These are phyloP conservation scores for Achaetomium macrosporum DNA, from an alignment of 2,329 filamentous ascomycete species.

Conservation along the genomic window DNA sequence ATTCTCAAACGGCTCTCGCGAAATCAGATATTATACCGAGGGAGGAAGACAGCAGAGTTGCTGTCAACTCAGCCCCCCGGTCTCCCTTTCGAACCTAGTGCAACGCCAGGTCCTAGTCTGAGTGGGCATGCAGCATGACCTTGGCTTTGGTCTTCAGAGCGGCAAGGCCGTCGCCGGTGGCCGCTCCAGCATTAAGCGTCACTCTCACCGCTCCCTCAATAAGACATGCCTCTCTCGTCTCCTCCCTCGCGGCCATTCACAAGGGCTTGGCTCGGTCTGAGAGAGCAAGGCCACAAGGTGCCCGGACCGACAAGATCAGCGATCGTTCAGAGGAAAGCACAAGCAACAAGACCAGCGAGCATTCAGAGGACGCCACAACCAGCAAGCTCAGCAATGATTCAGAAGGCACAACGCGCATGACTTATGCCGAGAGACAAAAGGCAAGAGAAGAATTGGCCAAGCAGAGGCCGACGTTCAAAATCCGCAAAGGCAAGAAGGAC, in stretches of 20 bases:
- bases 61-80: neutral
- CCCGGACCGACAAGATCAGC: constrained; percentile 12
- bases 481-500: constrained; percentile 48
- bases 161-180: constrained; percentile 11
- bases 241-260: constrained; percentile 64
- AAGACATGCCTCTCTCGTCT: constrained; percentile 52
- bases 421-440: constrained; percentile 26
- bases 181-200: constrained; percentile 2
- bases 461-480: constrained; percentile 28
- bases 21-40: neutral
- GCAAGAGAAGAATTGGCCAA: constrained; percentile 23
- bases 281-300: constrained; percentile 30
- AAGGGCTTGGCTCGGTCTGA: constrained; percentile 51
- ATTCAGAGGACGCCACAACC: neutral
- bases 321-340: neutral
- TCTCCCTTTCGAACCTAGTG: neutral
- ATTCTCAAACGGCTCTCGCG: neutral
- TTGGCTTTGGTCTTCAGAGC: constrained; percentile 17
- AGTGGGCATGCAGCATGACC: constrained; percentile 12
- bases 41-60: neutral
- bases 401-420: constrained; percentile 23
- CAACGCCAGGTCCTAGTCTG: neutral
- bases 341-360: neutral
- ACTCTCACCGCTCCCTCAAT: constrained; percentile 26
- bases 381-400: neutral